Conservation (phyloP, 148 eudicot species). For the Rhododendron kiyosumense region DNA sequence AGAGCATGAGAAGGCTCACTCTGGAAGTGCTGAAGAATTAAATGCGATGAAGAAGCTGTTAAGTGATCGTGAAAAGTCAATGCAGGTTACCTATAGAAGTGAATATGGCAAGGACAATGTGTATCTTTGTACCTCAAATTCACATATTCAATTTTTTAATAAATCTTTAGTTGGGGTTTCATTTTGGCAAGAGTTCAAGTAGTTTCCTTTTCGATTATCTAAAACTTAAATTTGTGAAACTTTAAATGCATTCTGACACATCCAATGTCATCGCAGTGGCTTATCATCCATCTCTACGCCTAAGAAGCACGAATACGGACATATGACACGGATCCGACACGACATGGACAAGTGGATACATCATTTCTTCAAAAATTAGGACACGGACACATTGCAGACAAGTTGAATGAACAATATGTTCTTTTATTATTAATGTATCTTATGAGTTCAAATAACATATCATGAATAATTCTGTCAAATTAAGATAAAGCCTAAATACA, state of each 20-base stretch:
- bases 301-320: too few relatives aligned
- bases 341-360: not conserved
- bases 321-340: too few relatives aligned
- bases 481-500: not conserved
- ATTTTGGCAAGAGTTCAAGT: not conserved
- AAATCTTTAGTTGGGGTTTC: not conserved
- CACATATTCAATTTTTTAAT: not conserved
- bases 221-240: not conserved
- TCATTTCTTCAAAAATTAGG: not conserved
- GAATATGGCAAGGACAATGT: not conserved
- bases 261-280: not conserved
- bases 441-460: not conserved
- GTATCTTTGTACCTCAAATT: not conserved
- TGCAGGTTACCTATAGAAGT: constrained; percentile 46
- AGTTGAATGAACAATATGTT: too few relatives aligned
- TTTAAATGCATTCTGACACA: not conserved
- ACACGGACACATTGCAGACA: not conserved
- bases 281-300: not conserved
- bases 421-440: not conserved
- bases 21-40: constrained; percentile 40
- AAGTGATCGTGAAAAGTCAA: constrained; percentile 47
- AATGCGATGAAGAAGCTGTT: constrained; percentile 46
- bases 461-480: not conserved
- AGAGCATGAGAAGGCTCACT: constrained; percentile 45
- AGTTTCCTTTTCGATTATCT: not conserved